Conservation (phyloP, 2,329 filamentous ascomycete genomes). For the Aciculosporium take region DNA sequence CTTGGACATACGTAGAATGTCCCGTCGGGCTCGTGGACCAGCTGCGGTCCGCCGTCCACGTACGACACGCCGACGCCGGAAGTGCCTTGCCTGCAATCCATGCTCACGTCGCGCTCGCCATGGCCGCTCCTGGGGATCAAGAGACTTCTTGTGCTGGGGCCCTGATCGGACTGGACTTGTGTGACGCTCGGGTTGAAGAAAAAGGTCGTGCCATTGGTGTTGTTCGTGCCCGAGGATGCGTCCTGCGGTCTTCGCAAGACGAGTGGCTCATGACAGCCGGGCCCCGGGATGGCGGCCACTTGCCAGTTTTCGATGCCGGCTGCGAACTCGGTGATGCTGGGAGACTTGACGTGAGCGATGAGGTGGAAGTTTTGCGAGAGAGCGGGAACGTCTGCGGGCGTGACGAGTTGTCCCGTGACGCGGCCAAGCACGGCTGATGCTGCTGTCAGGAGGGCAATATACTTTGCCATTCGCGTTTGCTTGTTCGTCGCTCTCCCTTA, state of each 20-base stretch:
- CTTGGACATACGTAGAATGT: conserved; percentile 4
- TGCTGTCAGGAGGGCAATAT: not conserved
- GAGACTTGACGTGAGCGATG: conserved; percentile 3
- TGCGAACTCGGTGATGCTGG: conserved; percentile 1
- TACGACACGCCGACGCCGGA: conserved; percentile 1
- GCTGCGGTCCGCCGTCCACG: conserved; percentile 2
- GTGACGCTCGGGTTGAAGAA: conserved; percentile 1
- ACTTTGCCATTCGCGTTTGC: not conserved
- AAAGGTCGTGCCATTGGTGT: conserved; percentile 1
- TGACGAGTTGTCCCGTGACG: not conserved
- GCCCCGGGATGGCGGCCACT: not conserved
- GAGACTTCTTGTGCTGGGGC: not conserved
- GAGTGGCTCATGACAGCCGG: conserved; percentile 1
- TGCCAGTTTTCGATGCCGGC: conserved; percentile 5
- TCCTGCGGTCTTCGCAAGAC: not conserved
- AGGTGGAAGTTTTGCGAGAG: conserved; percentile 1
- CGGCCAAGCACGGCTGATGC: not conserved
- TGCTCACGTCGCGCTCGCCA: conserved; percentile 1
- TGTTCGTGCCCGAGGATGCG: not conserved
- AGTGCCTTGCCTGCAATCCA: conserved; percentile 3
- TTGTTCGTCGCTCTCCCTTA: not conserved
- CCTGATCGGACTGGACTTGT: not conserved
- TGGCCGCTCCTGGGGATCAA: not conserved
- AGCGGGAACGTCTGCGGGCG: not conserved
- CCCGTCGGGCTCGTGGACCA: not conserved